These are phyloP conservation scores for Brettanomyces bruxellensis DNA, from an alignment of 805 yeast species.

Conservation along the genomic window DNA sequence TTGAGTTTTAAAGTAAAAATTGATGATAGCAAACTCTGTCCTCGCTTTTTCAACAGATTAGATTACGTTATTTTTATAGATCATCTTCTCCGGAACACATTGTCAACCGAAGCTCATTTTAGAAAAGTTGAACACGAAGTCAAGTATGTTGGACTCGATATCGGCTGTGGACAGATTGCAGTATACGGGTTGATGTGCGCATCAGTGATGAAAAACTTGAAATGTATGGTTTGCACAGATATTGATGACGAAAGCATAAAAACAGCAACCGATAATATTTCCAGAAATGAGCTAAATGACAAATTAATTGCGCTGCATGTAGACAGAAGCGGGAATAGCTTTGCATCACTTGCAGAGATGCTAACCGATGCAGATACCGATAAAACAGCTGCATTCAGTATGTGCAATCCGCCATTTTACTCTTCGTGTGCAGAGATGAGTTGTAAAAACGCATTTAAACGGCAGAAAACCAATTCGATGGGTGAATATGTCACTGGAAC, in stretches of 20 bases:
- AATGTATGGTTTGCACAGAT: conserved; percentile 31
- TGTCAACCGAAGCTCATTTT: not conserved
- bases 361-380: not conserved
- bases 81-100: conserved; percentile 4
- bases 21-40: conserved; percentile 20
- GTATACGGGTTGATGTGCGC: conserved; percentile 33
- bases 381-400: conserved; percentile 21
- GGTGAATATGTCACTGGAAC: conserved; percentile 22
- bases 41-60: conserved; percentile 22
- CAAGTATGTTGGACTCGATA: conserved; percentile 26
- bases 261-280: conserved; percentile 21
- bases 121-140: not conserved
- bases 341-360: not conserved
- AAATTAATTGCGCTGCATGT: conserved; percentile 11
- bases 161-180: conserved; percentile 42
- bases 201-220: conserved; percentile 5
- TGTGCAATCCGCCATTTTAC: conserved; percentile 52
- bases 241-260: conserved; percentile 27
- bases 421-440: conserved; percentile 25
- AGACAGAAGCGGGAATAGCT: conserved; percentile 2
- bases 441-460: conserved; percentile 17
- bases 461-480: not conserved
- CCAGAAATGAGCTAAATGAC: conserved; percentile 17
- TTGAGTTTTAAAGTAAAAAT: conserved; percentile 9
- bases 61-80: conserved; percentile 19